Evolutionary conservation across 805 yeast genomes (phyloP), one percentile per base, ranked within the genome.

Genomic region (Candida vartiovaarae): DNA sequence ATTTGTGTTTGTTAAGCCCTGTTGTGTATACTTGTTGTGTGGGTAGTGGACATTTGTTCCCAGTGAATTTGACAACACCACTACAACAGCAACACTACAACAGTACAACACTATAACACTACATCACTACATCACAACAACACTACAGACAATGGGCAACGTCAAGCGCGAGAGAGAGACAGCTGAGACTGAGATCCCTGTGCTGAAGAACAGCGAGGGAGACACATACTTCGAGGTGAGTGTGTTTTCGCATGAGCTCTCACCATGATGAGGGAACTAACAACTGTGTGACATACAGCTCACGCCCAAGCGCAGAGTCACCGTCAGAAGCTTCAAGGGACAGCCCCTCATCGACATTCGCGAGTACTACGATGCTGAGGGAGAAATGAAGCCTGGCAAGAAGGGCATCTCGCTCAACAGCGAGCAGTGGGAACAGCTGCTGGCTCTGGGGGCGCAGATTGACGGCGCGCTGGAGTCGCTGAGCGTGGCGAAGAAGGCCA

Each of bases 261-360:
- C 33, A 32, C n/a, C 6, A 25, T 29, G 38, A 5, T 2, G 6
- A 32, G 15, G 9, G 7, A 10, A 42, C 51, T 31, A 33, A 40
- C 47, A 31, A 40, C n/a, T n/a, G 28, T 25, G 7, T 11, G 5
- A 3, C 9, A 8, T 27, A 41, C 63, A 75, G 66, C 63, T 78
- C 40, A 80, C 81, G 4, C 71, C 70, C 52, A 80, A 72, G 55
- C 88, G 87, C 58, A 75, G 79, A 43, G 83, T 86, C 30, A 76
- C 86, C 0, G 88, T 91, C 15, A 72, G 88, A 45, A 75, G 74
- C 51, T 90, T 78, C 68, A 80, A 84, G 43, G 80, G 80, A 41
- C 66, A 68, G 44, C 75, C 75, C 31, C 65, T 89, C 51, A 78
- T 91, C 10, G 96, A 90, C 55, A 84, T 90, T 42, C 74, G 98